Percentiles rank a stretch among this genome's conserved stretches.
Conservation (phyloP, 148 eudicot genomes). For the Fagopyrum esculentum region DNA sequence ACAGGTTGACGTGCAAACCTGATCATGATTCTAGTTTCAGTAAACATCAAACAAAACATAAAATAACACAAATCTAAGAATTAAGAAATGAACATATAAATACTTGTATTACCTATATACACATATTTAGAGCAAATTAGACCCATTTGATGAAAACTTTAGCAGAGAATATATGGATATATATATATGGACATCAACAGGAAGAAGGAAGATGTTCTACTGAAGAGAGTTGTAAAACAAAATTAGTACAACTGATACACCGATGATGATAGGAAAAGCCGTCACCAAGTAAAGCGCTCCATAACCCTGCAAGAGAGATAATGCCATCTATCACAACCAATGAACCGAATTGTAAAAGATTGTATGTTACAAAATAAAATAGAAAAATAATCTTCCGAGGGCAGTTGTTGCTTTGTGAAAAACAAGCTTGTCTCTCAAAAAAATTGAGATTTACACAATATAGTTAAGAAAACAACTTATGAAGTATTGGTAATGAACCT, state of each 20-base stretch:
- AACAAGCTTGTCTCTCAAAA: not conserved
- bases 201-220: slow-evolving; percentile 13
- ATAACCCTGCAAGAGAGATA: slow-evolving; percentile 48
- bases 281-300: slow-evolving; percentile 85
- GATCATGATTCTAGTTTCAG: not conserved
- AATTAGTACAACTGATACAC: slow-evolving; percentile 78
- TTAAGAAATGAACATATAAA: not conserved
- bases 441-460: not conserved
- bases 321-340: not conserved
- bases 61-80: not conserved
- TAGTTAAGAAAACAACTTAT: not conserved
- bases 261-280: slow-evolving; percentile 77
- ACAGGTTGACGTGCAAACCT: not conserved
- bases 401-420: not conserved
- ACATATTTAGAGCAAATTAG: not conserved
- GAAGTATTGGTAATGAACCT: not conserved
- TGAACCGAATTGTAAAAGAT: not conserved
- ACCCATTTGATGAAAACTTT: not conserved
- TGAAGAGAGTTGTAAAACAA: slow-evolving; percentile 85
- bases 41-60: not conserved
- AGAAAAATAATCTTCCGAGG: not conserved
- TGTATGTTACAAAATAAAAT: not conserved
- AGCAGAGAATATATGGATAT: not conserved
- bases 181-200: not conserved
- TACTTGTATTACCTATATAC: not conserved